Percentiles rank a stretch among this genome's conserved stretches.
These are phyloP conservation scores for Aspergillus sp. DNA, from an alignment of 2,329 filamentous ascomycete genomes.

Conservation along the genomic window DNA sequence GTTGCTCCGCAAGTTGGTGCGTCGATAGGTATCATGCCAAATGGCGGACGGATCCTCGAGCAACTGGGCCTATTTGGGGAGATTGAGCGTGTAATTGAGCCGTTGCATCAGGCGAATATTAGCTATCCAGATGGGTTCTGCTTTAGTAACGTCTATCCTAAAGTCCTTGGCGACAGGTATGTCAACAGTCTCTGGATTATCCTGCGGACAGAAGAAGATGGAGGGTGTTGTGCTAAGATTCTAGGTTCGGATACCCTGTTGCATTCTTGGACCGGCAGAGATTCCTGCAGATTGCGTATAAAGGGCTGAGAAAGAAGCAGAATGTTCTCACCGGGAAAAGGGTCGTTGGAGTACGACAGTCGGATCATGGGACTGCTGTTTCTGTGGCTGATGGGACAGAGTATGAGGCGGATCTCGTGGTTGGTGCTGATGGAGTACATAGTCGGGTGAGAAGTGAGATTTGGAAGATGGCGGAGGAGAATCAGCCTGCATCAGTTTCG, in stretches of 20 bases:
- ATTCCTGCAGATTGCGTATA: slow-evolving; percentile 27
- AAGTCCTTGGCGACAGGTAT: slow-evolving; percentile 15
- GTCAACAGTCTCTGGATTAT: neutral
- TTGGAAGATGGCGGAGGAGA: slow-evolving; percentile 23
- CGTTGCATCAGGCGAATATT: slow-evolving; percentile 12
- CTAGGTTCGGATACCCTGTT: slow-evolving; percentile 23
- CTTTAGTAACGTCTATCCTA: slow-evolving; percentile 10
- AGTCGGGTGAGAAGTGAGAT: slow-evolving; percentile 43
- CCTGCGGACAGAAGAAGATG: neutral
- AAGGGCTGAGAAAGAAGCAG: slow-evolving; percentile 32
- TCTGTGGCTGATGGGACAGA: slow-evolving; percentile 36
- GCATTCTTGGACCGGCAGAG: slow-evolving; percentile 22
- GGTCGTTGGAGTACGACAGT: slow-evolving; percentile 31
- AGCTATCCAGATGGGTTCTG: slow-evolving; percentile 18
- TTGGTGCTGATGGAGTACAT: slow-evolving; percentile 49
- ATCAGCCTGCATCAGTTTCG: neutral
- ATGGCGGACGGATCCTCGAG: slow-evolving; percentile 22
- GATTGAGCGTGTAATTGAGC: slow-evolving; percentile 20
- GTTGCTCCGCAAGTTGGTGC: slow-evolving; percentile 20
- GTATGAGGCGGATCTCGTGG: slow-evolving; percentile 40
- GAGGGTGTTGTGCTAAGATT: neutral
- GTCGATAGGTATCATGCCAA: slow-evolving; percentile 24
- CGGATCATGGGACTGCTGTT: slow-evolving; percentile 30
- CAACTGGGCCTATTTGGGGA: slow-evolving; percentile 18
- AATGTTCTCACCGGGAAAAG: slow-evolving; percentile 30